Evolutionary conservation across 2,329 filamentous ascomycete genomes (phyloP).

Genomic region (Monilinia polystroma): DNA sequence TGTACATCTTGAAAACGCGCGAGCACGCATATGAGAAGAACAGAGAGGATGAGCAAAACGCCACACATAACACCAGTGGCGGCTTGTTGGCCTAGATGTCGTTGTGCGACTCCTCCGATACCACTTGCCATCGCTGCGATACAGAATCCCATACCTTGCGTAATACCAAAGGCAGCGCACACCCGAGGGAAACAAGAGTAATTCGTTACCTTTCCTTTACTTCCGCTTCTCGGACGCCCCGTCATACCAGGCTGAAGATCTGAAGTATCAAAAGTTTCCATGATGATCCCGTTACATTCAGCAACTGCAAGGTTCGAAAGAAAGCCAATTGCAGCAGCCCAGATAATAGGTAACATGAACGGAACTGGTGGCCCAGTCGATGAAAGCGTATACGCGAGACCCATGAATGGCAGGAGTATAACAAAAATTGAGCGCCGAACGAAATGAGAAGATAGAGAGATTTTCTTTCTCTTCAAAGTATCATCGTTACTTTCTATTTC

Average conservation of each 20-base stretch:
- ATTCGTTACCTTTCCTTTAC: slow-evolving; percentile 58
- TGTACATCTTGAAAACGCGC: slow-evolving; percentile 64
- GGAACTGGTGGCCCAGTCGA: slow-evolving; percentile 61
- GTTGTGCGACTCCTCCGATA: slow-evolving; percentile 65
- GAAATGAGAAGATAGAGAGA: slow-evolving; percentile 72
- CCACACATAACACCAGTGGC: slow-evolving; percentile 68
- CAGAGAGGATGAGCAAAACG: slow-evolving; percentile 63
- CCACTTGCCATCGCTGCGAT: slow-evolving; percentile 67
- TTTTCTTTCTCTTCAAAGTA: slow-evolving; percentile 57
- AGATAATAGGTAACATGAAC: slow-evolving; percentile 62
- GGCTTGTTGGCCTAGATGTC: slow-evolving; percentile 64
- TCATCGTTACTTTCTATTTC: slow-evolving; percentile 63
- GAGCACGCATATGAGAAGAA: slow-evolving; percentile 61
- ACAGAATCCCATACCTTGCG: slow-evolving; percentile 68
- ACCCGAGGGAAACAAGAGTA: slow-evolving; percentile 76
- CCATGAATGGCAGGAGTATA: slow-evolving; percentile 63
- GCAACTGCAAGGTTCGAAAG: slow-evolving; percentile 71
- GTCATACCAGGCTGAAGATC: slow-evolving; percentile 73
- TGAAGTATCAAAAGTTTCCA: slow-evolving; percentile 80
- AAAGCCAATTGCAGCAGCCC: slow-evolving; percentile 67
- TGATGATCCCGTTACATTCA: slow-evolving; percentile 73
- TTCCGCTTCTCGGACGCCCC: slow-evolving; percentile 47
- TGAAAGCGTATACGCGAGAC: slow-evolving; percentile 65
- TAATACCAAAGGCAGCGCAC: slow-evolving; percentile 66
- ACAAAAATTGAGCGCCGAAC: slow-evolving; percentile 67